A percentile compares a stretch with the other conserved stretches of the same genome.
These are phyloP conservation scores for Penicillium cinerascens DNA, from an alignment of 495 filamentous ascomycete species.

Conservation along the genomic window DNA sequence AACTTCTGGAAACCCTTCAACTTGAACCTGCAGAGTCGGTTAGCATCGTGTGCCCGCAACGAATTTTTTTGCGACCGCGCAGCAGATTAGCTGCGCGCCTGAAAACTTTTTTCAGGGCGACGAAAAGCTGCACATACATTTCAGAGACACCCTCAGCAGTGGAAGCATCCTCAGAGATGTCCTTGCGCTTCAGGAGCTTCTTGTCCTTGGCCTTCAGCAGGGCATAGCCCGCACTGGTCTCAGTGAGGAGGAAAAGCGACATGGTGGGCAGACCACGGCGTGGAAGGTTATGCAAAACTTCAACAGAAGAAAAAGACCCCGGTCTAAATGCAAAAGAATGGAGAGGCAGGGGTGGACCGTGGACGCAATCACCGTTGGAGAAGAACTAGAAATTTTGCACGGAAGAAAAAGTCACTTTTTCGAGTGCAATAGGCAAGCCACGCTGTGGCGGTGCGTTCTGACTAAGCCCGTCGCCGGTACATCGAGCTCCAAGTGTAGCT, in stretches of 20 bases:
- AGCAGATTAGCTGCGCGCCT: slow-evolving; percentile 6
- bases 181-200: slow-evolving; percentile 87
- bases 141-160: slow-evolving; percentile 82
- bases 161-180: slow-evolving; percentile 66
- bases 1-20: slow-evolving; percentile 97
- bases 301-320: slow-evolving; percentile 15
- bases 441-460: slow-evolving; percentile 29
- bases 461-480: slow-evolving; percentile 17
- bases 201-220: slow-evolving; percentile 97
- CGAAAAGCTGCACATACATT: slow-evolving; percentile 58
- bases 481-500: slow-evolving; percentile 17
- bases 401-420: slow-evolving; percentile 33
- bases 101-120: slow-evolving; percentile 4
- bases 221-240: slow-evolving; percentile 95
- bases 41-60: slow-evolving; percentile 23
- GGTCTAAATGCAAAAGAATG: slow-evolving; percentile 18
- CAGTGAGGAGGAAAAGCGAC: slow-evolving; percentile 79
- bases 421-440: slow-evolving; percentile 30
- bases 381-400: slow-evolving; percentile 34
- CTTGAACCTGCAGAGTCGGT: slow-evolving; percentile 63
- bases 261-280: slow-evolving; percentile 47
- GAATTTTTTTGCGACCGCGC: slow-evolving; percentile 21
- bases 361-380: slow-evolving; percentile 26
- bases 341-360: slow-evolving; percentile 19
- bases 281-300: slow-evolving; percentile 22